phyloP scores from a whole-genome alignment of 805 yeast genomes.

The Candida patagonica region DNA sequence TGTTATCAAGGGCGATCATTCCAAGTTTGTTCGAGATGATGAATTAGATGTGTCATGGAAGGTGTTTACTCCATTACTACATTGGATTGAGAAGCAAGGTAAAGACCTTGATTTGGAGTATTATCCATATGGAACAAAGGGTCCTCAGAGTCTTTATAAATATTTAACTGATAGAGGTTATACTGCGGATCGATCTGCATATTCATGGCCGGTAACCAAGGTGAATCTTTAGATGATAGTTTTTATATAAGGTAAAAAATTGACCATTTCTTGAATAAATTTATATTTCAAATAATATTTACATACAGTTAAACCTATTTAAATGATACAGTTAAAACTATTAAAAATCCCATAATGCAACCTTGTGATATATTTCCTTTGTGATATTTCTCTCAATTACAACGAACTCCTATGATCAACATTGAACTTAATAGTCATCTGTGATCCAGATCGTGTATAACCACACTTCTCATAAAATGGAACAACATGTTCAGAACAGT shows the following conservation, averaged over 20 bases:
- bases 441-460: slow-evolving; percentile 38
- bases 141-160: slow-evolving; percentile 57
- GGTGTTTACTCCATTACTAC: slow-evolving; percentile 82
- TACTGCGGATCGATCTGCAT: slow-evolving; percentile 51
- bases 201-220: slow-evolving; percentile 73
- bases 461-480: slow-evolving; percentile 89
- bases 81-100: slow-evolving; percentile 62
- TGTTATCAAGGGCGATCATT: slow-evolving; percentile 83
- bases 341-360: too few relatives aligned
- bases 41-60: slow-evolving; percentile 92
- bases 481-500: slow-evolving; percentile 76
- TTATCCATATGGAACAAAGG: slow-evolving; percentile 87
- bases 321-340: too few relatives aligned
- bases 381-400: too few relatives aligned
- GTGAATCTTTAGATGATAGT: slow-evolving; percentile 15
- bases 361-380: too few relatives aligned
- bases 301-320: too few relatives aligned
- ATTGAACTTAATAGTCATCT: slow-evolving; percentile 25
- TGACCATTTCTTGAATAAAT: background rate
- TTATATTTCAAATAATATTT: background rate
- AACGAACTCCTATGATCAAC: slow-evolving; percentile 12
- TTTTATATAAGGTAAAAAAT: background rate
- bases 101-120: slow-evolving; percentile 54
- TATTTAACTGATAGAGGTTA: slow-evolving; percentile 68
- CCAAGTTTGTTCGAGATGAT: slow-evolving; percentile 96